phyloP scores from a whole-genome alignment of 257 asterid species.

The Capsicum rhomboideum region DNA sequence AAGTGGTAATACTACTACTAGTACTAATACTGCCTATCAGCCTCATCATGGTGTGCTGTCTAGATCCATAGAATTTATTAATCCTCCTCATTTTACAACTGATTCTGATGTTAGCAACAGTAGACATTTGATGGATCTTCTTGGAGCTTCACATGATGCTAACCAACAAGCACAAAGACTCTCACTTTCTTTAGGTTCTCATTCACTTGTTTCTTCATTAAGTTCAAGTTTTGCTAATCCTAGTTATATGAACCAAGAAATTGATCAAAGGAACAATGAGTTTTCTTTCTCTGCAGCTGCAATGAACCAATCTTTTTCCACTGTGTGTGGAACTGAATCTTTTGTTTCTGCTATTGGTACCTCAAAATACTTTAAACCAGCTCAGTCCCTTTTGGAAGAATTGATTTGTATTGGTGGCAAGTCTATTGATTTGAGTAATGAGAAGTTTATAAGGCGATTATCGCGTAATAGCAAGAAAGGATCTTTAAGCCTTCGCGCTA shows the following conservation, averaged over 20 bases:
- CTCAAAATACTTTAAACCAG: conserved; percentile 64
- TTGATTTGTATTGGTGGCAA: conserved; percentile 47
- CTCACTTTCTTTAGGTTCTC: conserved; percentile 61
- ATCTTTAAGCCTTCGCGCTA: conserved; percentile 33
- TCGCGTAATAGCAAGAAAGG: conserved; percentile 35
- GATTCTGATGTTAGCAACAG: conserved; percentile 30
- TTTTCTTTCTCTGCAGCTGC: conserved; percentile 13
- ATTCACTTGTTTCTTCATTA: not conserved
- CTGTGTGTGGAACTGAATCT: conserved; percentile 30
- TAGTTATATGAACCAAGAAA: not conserved
- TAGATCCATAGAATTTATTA: conserved; percentile 24
- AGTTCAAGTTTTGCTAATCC: conserved; percentile 14
- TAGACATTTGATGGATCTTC: conserved; percentile 56
- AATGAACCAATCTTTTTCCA: conserved; percentile 24
- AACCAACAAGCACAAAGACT: conserved; percentile 48
- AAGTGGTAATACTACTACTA: not conserved
- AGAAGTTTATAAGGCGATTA: conserved; percentile 33
- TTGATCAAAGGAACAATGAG: not conserved
- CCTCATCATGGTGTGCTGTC: conserved; percentile 25
- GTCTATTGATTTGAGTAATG: conserved; percentile 31
- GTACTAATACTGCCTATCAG: conserved; percentile 9
- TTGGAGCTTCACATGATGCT: conserved; percentile 42
- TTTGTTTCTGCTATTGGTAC: conserved; percentile 22
- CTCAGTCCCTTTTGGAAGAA: conserved; percentile 69
- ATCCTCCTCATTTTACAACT: conserved; percentile 24